Evolutionary conservation across 1,139 yeast genomes (phyloP), one percentile per base, ranked within the genome.

Genomic region (Eremothecium gossypii): DNA sequence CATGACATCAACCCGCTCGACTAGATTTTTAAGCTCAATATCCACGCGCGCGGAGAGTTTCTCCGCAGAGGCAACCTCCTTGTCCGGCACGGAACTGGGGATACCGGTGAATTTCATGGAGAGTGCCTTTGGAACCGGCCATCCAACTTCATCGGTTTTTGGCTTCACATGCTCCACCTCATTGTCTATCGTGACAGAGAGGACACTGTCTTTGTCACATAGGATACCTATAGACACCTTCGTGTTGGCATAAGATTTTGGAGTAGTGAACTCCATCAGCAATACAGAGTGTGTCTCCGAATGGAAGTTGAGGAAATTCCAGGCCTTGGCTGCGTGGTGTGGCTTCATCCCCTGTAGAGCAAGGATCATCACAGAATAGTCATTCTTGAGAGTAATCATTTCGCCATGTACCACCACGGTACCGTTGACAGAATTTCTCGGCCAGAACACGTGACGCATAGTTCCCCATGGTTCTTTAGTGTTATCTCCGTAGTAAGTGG

Each of bases 281-380:
- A 87, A 79, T 7, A 85, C 94, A 31, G 91, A 72, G 54, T 73
- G 70, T 33, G 78, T 69, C 39, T 78, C 74, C 20, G 94, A 83
- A 60, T 86, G 96, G 73, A 84, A 89, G 65, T 85, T 84, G 52
- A 85, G 67, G 63, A 91, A 91, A 66, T 91, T 93, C 98, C 98
- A 91, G 20, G 87, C 68, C 50, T 94, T 85, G 44, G 98, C 98
- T 30, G 96, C 96, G 65, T 91, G 98, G 64, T 91, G 97, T 10
- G 98, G 98, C 66, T 91, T 91, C 97, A 91, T 89, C 48, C 97
- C 97, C 69, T 91, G 98, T 53, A 87, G 68, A n/a, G 98, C 98
- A 94, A 85, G 83, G 40, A 91, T 95, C 61, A 80, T 87, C 95
- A 89, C 83, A 44, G 86, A 77, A 44, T 57, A 68, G 36, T 84